These are phyloP conservation scores for Pseudogymnoascus sp. DNA, from an alignment of 2,329 filamentous ascomycete genomes.

Conservation along the genomic window DNA sequence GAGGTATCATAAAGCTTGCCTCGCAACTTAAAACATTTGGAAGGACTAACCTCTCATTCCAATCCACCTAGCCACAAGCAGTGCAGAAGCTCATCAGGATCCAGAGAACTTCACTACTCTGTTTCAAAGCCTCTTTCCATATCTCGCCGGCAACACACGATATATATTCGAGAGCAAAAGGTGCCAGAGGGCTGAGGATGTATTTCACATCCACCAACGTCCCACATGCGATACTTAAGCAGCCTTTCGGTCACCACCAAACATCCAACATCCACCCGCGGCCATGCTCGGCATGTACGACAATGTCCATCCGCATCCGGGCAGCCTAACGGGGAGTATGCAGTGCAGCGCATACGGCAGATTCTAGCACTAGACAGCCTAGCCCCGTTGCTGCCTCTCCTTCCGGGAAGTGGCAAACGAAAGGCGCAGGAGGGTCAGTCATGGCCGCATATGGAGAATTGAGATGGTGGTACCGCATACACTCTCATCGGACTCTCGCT, in stretches of 20 bases:
- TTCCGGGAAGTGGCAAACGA: neutral
- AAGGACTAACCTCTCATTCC: neutral
- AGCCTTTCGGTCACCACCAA: neutral
- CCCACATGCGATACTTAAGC: conserved; percentile 6
- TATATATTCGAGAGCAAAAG: neutral
- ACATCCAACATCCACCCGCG: neutral
- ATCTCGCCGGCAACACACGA: neutral
- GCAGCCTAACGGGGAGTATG: conserved; percentile 5
- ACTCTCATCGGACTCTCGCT: neutral
- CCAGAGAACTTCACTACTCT: neutral
- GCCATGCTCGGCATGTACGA: conserved; percentile 3
- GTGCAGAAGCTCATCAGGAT: conserved; percentile 4
- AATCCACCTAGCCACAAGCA: conserved; percentile 3
- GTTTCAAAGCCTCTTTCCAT: neutral
- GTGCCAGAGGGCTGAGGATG: neutral
- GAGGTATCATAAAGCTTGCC: neutral
- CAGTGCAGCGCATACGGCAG: neutral
- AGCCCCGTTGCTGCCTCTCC: neutral
- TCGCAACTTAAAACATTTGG: neutral
- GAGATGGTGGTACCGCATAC: neutral
- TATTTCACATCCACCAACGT: neutral
- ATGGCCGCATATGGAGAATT: neutral
- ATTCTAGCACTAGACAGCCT: neutral
- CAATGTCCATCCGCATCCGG: conserved; percentile 2
- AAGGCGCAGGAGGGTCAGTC: neutral